Percentiles rank a stretch among this genome's conserved stretches.
Conservation (phyloP, 441 rosid species). For the Populus hybrid region DNA sequence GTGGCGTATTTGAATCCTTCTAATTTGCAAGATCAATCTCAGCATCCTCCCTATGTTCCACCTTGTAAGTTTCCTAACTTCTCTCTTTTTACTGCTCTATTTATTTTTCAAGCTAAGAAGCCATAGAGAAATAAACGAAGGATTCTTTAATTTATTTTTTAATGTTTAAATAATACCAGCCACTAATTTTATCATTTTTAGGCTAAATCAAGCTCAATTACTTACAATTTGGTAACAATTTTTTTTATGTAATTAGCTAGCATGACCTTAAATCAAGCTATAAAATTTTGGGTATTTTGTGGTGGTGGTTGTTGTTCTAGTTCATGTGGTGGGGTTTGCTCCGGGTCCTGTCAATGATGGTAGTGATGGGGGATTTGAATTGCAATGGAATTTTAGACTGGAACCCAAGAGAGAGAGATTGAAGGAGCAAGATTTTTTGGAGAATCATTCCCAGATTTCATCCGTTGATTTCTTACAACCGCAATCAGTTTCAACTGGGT, state of each 20-base stretch:
- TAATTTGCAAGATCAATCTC: constrained; percentile 60
- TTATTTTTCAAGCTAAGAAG: background rate
- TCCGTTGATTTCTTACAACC: constrained; percentile 68
- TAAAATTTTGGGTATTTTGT: background rate
- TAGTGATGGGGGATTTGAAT: constrained; percentile 49
- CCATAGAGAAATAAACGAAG: background rate
- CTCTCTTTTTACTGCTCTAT: background rate
- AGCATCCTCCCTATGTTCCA: constrained; percentile 83
- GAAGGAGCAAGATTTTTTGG: constrained; percentile 75
- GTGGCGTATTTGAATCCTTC: constrained; percentile 33
- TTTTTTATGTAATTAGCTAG: background rate
- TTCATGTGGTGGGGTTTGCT: constrained; percentile 77
- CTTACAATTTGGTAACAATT: background rate
- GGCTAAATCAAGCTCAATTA: constrained; percentile 1
- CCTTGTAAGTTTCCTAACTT: constrained; percentile 43
- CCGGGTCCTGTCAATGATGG: constrained; percentile 47
- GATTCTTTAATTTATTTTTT: background rate
- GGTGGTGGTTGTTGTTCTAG: constrained; percentile 28
- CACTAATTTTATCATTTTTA: background rate
- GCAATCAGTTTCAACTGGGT: constrained; percentile 77
- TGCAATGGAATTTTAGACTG: constrained; percentile 55
- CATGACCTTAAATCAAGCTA: background rate
- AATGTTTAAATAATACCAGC: no score
- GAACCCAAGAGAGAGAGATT: constrained; percentile 55
- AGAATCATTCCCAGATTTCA: constrained; percentile 69